Base-by-base conservation (phyloP, 257 asterid genomes). In the Plantago elongata region DNA sequence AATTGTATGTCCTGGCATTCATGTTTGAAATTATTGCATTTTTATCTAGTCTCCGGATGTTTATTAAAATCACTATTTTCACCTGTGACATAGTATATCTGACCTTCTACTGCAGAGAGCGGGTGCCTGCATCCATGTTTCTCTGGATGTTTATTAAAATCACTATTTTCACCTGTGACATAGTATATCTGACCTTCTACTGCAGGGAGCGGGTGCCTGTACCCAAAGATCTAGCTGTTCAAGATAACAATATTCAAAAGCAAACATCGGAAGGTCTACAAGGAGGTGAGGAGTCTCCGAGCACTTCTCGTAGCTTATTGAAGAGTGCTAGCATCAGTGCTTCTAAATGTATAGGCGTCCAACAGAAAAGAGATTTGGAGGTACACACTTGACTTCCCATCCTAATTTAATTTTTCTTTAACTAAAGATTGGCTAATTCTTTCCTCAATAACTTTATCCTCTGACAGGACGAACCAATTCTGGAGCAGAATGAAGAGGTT, bases 191-290 rank as follows among this genome's bases (percentile, higher is more conserved):
- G 46, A 62, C 51, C 49, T 13, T 42, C 57, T 45, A 17, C 61
- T 66, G 61, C 72, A 92, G 96, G 78, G 97, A 93, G 81, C 91
- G 97, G 43, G 96, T 93, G 70, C 95, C 94, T 38, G 83, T 62
- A 54, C 87, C 85, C 18, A 93, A 87, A 76, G 95, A 82, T 29
- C 90, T 81, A 47, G 60, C 60, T 18, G 60, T 59, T 10, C 72
- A 78, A 54, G 81, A 75, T 13, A 74, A 77, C 61, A 83, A 79
- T 63, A 70, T 70, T 63, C 92, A 84, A 72, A 77, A 83, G 71
- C 75, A 78, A 74, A 77, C 88, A 47, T 54, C 89, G 43, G 87
- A 84, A 56, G 81, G 91, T 54, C 89, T 83, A 55, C 68, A 76
- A 47, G 74, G 76, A 38, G 66, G 78, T 3, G 84, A 69, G 40